These are phyloP conservation scores for Penicillium sp. DNA, from an alignment of 2,329 filamentous ascomycete species.

Conservation along the genomic window DNA sequence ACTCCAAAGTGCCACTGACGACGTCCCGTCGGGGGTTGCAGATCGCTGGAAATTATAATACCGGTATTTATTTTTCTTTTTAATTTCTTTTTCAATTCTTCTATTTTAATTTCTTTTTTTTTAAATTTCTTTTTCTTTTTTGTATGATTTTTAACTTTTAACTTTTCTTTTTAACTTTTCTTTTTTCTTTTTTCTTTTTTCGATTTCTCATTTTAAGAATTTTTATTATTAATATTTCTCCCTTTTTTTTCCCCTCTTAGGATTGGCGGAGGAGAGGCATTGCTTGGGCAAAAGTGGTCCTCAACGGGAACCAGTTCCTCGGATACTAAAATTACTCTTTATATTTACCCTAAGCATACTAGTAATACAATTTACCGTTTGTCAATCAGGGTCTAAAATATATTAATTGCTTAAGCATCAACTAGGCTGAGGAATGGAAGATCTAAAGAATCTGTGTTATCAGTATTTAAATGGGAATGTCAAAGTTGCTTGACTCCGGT, in stretches of 20 bases:
- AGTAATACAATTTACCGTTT: conserved; percentile 9
- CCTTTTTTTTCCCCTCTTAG: neutral
- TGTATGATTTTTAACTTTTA: neutral
- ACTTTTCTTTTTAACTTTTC: neutral
- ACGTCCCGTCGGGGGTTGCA: conserved; percentile 43
- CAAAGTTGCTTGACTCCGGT: neutral
- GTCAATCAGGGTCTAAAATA: conserved; percentile 13
- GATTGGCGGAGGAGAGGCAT: conserved; percentile 4
- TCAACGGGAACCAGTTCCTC: conserved; percentile 37
- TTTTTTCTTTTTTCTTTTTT: conserved; percentile 7
- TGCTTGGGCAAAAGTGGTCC: conserved; percentile 17
- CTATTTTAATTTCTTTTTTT: neutral
- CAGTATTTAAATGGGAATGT: conserved; percentile 15
- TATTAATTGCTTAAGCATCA: conserved; percentile 8
- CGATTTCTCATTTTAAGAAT: conserved; percentile 2
- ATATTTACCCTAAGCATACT: conserved; percentile 11
- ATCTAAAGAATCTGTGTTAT: conserved; percentile 20
- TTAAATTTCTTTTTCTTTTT: neutral
- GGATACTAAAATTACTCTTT: conserved; percentile 26
- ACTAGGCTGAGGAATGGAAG: conserved; percentile 27
- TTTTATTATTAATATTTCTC: neutral
- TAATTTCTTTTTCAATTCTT: neutral
- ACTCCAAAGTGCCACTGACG: conserved; percentile 41
- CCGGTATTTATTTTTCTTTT: conserved; percentile 9
- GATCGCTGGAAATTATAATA: conserved; percentile 32